These are phyloP conservation scores for Talaromyces sp. DNA, from an alignment of 2,329 filamentous ascomycete genomes.

Conservation along the genomic window DNA sequence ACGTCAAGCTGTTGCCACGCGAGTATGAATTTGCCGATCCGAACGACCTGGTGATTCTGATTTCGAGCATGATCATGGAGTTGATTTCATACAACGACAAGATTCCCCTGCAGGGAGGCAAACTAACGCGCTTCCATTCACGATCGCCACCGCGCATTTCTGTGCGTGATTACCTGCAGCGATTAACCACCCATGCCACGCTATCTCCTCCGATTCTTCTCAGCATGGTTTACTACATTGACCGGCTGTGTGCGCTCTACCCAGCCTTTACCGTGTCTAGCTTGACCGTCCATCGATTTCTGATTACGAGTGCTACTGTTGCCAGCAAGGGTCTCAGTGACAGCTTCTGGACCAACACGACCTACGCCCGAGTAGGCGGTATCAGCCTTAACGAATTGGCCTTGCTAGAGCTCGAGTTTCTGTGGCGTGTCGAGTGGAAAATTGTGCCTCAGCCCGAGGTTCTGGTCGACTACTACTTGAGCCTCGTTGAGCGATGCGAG, in stretches of 20 bases:
- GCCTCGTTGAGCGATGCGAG: constrained; percentile 66
- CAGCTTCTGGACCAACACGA: constrained; percentile 97
- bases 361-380: constrained; percentile 89
- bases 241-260: constrained; percentile 86
- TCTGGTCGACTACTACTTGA: constrained; percentile 86
- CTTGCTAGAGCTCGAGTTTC: constrained; percentile 85
- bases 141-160: constrained; percentile 87
- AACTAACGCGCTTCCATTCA: constrained; percentile 91
- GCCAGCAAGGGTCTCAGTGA: constrained; percentile 94
- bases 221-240: constrained; percentile 98
- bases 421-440: constrained; percentile 89
- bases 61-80: constrained; percentile 93
- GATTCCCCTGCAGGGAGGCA: constrained; percentile 76
- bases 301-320: constrained; percentile 93
- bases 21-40: constrained; percentile 77
- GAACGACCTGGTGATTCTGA: constrained; percentile 83
- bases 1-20: constrained; percentile 54
- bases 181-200: constrained; percentile 89
- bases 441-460: constrained; percentile 95
- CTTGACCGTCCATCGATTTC: constrained; percentile 91
- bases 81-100: constrained; percentile 89
- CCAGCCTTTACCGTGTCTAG: constrained; percentile 95
- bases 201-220: constrained; percentile 89
- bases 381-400: constrained; percentile 87
- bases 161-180: constrained; percentile 86